Base-by-base conservation (phyloP, 768 basidiomycete species). In the Pulveroboletus frians region DNA sequence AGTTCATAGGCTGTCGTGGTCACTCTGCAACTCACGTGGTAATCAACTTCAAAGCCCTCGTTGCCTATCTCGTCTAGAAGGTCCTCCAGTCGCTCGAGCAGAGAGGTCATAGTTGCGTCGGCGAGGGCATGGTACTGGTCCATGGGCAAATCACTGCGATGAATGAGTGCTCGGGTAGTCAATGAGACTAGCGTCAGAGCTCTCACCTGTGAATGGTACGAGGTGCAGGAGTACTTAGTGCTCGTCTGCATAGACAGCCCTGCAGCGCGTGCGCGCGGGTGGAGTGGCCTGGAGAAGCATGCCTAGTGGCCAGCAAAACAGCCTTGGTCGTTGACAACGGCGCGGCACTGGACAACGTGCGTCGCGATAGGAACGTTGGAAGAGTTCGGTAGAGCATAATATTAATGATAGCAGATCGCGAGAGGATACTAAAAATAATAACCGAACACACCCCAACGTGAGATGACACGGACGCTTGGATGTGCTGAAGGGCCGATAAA, bases 41-140 rank as follows among this genome's bases (percentile, higher is more conserved):
- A 95, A 65, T 95, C 93, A 17, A 96, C 87, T 66, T 96, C 92
- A 55, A 80, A 83, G 2, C 70, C 69, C 1, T 78, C 66, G 46
- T 80, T 73, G 11, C 71, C 78, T 7, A 76, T 50, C 26, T 67
- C 72, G 47, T 91, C 86, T n/a, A 94, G 63, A 23, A 91, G 57
- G 10, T 72, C 71, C 61, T 96, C 93, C 26, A 95, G 69, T 3
- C 75, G 76, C 47, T 89, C 88, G 15, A 92, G 76, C 17, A 95
- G 63, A 9, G 63, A 66, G 43, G 85, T 81, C 92, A 96, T 92
- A 4, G 88, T 81, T 32, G 70, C 65, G 51, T 95, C 90, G 2
- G 93, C 78, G 23, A 87, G 67, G 27, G 64, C 62, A 59, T 93
- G 83, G 61, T 95, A 96, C 45, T 73, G 67, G 27, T 82, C 79